Evolutionary conservation across 495 filamentous ascomycete genomes (phyloP), one percentile per base, ranked within the genome.

Genomic region (Podospora appendiculata): DNA sequence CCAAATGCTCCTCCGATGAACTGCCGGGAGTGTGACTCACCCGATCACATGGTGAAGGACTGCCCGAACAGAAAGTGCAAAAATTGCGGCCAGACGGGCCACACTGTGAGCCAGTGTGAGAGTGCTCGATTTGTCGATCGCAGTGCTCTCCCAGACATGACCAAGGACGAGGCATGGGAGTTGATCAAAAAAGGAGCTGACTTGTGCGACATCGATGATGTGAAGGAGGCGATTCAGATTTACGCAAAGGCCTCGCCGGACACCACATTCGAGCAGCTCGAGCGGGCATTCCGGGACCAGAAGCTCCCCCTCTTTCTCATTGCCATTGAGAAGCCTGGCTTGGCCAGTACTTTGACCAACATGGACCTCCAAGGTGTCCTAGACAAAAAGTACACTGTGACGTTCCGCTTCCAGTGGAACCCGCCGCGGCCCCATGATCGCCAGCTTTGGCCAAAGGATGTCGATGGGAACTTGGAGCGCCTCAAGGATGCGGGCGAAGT

Each of bases 361-460:
- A 88, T 96, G 69, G 83, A 93, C 54, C 76, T 95, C 8, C 86
- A 95, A 56, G 93, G 93, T 17, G 84, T 89, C 51, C 63, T 84
- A 2, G 79, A 87, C 60, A 81, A 84, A 62, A 85, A 85, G 58
- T 96, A 87, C 61, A 73, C 79, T 11, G 81, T 95, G 53, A 79
- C 79, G 0, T 88, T 87, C 59, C 84, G 81, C 54, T 84, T 80
- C 60, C 74, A 71, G 38, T 58, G 71, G 17, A 86, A 85, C 57
- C 81, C 89, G 0, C 74, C 73, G 19, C 86, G 91, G 33, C 76
- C 76, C 2, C 80, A 76, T 45, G 76, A 77, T 53, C 69, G 68
- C 38, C 71, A 79, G 11, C 65, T 72, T 17, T 95, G 87, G 85
- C 90, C 90, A 8, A 57, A 64, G 9, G 58, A 72, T 14, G 48